Evolutionary conservation across 257 asterid species (phyloP), one percentile per base, ranked within the genome.

Genomic region (Lavandula angustifolia): DNA sequence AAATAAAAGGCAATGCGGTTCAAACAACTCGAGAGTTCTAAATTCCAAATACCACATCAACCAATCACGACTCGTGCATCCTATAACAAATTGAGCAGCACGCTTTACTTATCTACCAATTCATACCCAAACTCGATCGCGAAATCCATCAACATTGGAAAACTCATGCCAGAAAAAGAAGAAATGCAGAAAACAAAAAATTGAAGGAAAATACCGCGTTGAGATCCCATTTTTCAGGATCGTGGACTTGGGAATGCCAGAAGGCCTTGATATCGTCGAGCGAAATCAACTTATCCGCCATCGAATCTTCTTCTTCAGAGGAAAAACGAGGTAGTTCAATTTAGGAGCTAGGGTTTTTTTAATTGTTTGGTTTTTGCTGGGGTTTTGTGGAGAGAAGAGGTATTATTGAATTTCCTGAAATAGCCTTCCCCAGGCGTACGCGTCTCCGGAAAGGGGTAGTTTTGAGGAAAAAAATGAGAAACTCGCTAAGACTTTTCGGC

Each of bases 191-290:
- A 22, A 22, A 22, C 2, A 22, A 22, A 22, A 1, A 22, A 22
- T 22, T 22, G 27, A 22, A 22, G 27, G 27, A 22, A 22, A 22
- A 29, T 85, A 92, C 98, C 95, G 55, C 57, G 82, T 92, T 92
- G 65, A 64, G 79, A 58, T 84, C 91, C 95, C 96, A 82, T 54
- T 82, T 89, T 3, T 83, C 94, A 34, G 87, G 95, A 43, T 92
- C 84, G 69, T 88, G 95, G 70, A 92, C 70, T 76, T 92, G 95
- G 31, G 96, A 83, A 70, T 83, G 86, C 88, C 80, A 86, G 68
- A 85, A 87, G 12, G 81, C 79, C 78, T 86, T 88, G 78, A 89
- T 49, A 66, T 74, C 79, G 9, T 85, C 95, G 68, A 82, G 17
- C 6, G 98, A 85, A 62, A 84, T 48, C 60, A 77, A 32, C 6